Conservation (phyloP, 2,329 filamentous ascomycete genomes). For the Cercospora sp. region DNA sequence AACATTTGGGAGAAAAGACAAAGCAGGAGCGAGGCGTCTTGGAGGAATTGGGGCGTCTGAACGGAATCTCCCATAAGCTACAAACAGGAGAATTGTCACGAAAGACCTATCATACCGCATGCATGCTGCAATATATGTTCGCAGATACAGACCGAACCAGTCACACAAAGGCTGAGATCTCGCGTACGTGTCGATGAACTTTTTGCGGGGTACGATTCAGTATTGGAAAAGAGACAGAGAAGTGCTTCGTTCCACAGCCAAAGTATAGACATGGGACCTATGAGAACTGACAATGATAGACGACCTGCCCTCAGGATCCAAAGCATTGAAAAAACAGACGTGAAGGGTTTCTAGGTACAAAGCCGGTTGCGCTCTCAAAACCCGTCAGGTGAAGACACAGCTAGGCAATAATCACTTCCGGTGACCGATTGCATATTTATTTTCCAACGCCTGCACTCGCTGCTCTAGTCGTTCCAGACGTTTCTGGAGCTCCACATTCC, state of each 20-base stretch:
- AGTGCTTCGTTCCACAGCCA: no score
- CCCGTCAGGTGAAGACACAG: no score
- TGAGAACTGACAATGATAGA: not conserved
- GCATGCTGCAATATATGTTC: not conserved
- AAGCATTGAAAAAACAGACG: not conserved
- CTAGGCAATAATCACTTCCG: not conserved
- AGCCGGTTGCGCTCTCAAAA: not conserved
- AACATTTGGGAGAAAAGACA: not conserved
- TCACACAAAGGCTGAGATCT: not conserved
- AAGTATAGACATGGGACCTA: not conserved
- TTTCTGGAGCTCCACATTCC: not conserved
- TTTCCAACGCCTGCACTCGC: not conserved
- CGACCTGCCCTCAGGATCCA: not conserved
- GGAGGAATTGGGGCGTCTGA: not conserved
- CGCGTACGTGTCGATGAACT: not conserved
- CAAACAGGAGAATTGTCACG: not conserved
- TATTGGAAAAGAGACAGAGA: no score
- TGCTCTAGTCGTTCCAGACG: slow-evolving; percentile 1
- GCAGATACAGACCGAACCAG: not conserved
- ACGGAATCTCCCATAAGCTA: no score
- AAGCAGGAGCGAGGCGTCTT: not conserved
- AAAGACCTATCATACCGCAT: not conserved
- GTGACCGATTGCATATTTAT: not conserved
- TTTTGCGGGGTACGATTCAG: not conserved
- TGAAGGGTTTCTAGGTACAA: not conserved